Percentiles rank a stretch among this genome's conserved stretches.
Evolutionary conservation across 2,329 filamentous ascomycete genomes (phyloP).

Genomic region (Hymenoscyphus infarciens): DNA sequence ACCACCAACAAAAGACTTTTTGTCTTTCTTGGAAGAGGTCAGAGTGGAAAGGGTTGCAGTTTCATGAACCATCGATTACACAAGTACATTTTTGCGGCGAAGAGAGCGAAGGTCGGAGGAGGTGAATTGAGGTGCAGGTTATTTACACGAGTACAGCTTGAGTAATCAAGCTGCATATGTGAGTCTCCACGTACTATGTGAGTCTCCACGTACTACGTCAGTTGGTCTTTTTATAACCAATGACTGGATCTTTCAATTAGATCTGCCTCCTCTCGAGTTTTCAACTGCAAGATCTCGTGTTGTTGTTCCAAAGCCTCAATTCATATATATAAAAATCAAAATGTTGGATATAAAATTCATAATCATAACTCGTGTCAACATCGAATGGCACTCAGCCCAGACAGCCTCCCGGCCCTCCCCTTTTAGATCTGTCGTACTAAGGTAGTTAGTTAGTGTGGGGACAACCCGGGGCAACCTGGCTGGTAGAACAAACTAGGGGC

Average conservation of each 20-base stretch:
- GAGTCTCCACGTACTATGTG: too few relatives aligned
- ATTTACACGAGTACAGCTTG: not conserved
- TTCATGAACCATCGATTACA: not conserved
- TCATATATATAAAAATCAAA: too few relatives aligned
- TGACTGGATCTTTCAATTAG: not conserved
- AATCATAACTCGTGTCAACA: too few relatives aligned
- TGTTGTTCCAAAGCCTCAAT: too few relatives aligned
- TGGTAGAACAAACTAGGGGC: not conserved
- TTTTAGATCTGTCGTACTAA: not conserved
- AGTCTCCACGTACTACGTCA: not conserved
- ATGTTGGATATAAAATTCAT: too few relatives aligned
- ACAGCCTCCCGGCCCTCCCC: not conserved
- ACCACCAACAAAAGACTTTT: not conserved
- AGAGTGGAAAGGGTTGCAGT: not conserved
- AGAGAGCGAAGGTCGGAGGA: not conserved
- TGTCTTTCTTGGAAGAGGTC: not conserved
- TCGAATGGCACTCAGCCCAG: not conserved
- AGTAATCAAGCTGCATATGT: not conserved
- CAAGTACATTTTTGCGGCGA: not conserved
- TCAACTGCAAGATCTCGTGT: too few relatives aligned
- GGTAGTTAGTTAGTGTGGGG: not conserved
- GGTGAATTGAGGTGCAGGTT: not conserved
- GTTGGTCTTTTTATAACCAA: not conserved
- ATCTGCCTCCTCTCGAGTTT: not conserved
- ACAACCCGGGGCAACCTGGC: not conserved